Evolutionary conservation across 768 basidiomycete species (phyloP).

Genomic region (Rickenella mellea): DNA sequence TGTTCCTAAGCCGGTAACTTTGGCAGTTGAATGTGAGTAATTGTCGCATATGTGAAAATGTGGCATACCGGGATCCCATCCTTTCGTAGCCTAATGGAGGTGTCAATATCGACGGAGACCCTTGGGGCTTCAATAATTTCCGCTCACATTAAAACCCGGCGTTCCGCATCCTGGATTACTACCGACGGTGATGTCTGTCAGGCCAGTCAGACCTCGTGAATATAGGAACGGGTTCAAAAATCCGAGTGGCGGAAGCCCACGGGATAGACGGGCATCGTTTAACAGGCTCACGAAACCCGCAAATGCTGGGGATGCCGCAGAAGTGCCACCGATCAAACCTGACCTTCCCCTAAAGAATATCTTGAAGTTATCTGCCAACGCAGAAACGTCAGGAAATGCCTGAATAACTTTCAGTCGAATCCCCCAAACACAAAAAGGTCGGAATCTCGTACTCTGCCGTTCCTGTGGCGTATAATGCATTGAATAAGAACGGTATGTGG

Average conservation of each 20-base stretch:
- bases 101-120: background rate
- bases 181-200: conserved; percentile 54
- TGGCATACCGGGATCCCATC: conserved; percentile 50
- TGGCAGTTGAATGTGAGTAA: background rate
- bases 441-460: conserved; percentile 43
- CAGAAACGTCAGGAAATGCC: conserved; percentile 61
- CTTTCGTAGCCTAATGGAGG: conserved; percentile 36
- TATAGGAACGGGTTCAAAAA: conserved; percentile 63
- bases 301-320: conserved; percentile 55
- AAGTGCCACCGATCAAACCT: conserved; percentile 49
- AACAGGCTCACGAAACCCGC: conserved; percentile 34
- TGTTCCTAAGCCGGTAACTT: conserved; percentile 48
- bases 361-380: conserved; percentile 41
- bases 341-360: conserved; percentile 33
- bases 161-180: conserved; percentile 56
- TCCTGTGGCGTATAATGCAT: conserved; percentile 17
- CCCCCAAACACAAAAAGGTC: background rate
- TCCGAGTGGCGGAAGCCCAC: conserved; percentile 37
- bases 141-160: conserved; percentile 51
- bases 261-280: conserved; percentile 48
- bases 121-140: too few relatives aligned
- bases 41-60: background rate
- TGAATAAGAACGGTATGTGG: background rate
- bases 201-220: conserved; percentile 21
- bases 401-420: conserved; percentile 11